These are phyloP conservation scores for Chytriomyces confervae DNA, from an alignment of 192 early-diverging fungal genomes.

Conservation along the genomic window DNA sequence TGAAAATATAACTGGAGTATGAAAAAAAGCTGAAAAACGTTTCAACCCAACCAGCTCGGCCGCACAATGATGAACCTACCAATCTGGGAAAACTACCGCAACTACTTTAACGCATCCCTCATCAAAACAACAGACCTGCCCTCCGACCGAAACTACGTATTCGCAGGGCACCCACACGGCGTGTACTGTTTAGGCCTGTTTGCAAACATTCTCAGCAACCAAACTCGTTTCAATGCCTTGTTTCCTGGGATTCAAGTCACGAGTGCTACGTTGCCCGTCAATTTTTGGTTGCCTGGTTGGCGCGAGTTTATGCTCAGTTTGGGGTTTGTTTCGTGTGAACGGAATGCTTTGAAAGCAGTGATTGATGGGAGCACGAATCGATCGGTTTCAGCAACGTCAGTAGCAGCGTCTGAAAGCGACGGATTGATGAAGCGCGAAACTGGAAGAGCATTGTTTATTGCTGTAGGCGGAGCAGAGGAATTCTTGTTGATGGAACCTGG, in stretches of 20 bases:
- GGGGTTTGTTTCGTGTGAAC: constrained; percentile 31
- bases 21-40: too few relatives aligned
- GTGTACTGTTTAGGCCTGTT: constrained; percentile 38
- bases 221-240: constrained; percentile 4
- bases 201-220: constrained; percentile 33
- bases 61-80: neutral
- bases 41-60: constrained; percentile 7
- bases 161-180: constrained; percentile 38
- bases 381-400: neutral
- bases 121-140: constrained; percentile 35
- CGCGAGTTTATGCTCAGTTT: constrained; percentile 35
- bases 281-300: constrained; percentile 37
- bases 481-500: constrained; percentile 36
- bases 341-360: constrained; percentile 22
- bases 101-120: constrained; percentile 38
- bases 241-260: constrained; percentile 25
- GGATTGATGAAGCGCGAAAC: constrained; percentile 5
- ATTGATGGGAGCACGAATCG: neutral
- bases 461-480: constrained; percentile 48
- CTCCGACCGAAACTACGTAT: constrained; percentile 40
- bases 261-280: constrained; percentile 39
- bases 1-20: too few relatives aligned
- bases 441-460: constrained; percentile 35
- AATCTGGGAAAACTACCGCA: constrained; percentile 34
- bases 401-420: neutral